Base-by-base conservation (phyloP, 768 basidiomycete species). In the Agaricus sinodeliciosus region DNA sequence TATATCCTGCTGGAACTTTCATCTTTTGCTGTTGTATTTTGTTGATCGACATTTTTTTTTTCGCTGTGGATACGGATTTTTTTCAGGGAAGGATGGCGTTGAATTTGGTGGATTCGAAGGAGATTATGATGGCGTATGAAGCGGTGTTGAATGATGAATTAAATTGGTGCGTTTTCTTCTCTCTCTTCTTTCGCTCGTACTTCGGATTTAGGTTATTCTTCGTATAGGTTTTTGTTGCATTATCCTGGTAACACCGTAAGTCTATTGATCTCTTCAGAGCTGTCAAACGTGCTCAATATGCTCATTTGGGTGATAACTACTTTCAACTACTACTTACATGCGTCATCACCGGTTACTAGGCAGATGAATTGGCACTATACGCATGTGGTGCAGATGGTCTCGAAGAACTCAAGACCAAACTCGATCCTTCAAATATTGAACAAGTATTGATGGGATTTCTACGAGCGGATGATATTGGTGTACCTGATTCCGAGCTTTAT, bases 401-500 rank as follows among this genome's bases (percentile, higher is more conserved):
- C 19, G 65, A 70, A 34, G 75, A 78, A 49, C 60, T 80, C 51
- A 78, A 79, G 57, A 69, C 66, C 43, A 72, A 65, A 51, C 64
- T 78, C 12, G 51, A 53, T 25, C 51, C 51, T 13, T 63, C 68
- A 40, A 70, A 75, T 51, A 51, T 62, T 31, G 59, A 67, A 8
- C 62, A 69, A 43, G 68, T 75, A 9, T 75, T 70, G 39, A 67
- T 80, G 56, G 77, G 66, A 3, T 75, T 79, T 55, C 75, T 73
- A 61, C 72, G 72, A 25, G 53, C 15, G 39, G 54, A 55, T 19
- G 49, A 51, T 9, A 36, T 25, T 36, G 49, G 39, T 16, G 26
- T 48, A 19, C 13, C 34, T 5, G 31, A 31, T 8, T 31, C 31
- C 7, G 31, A 31, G 11, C 11, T 31, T 2, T 31, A 31, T 31